Evolutionary conservation across 768 basidiomycete species (phyloP), one percentile per base, ranked within the genome.

Genomic region (Tephrocybe sp.): DNA sequence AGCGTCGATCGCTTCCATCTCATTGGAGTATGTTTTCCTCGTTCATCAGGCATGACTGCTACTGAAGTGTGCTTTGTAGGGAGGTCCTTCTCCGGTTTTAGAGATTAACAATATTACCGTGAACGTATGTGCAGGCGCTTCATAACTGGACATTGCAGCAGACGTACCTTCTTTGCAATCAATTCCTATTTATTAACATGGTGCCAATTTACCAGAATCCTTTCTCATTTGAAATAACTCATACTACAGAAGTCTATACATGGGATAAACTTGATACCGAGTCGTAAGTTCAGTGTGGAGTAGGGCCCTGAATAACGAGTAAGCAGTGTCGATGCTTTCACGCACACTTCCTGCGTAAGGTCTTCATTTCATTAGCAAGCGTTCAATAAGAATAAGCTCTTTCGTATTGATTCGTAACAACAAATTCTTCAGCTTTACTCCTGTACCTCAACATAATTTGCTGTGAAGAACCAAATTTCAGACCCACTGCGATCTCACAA

Each of bases 361-460:
- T n/a, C n/a, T n/a, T n/a, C n/a, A n/a, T n/a, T 23, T 46, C 14
- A 23, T 35, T 22, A 9, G 20, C 5, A 23, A 7, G 9, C 23
- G 2, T 23, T 45, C 20, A 3, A 12, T 9, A 23, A 12, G 35
- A 38, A 7, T 0, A 12, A 14, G 10, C 30, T 10, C 6, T n/a
- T n/a, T n/a, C n/a, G n/a, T n/a, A n/a, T n/a, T n/a, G n/a, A n/a
- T n/a, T n/a, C n/a, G n/a, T n/a, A n/a, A n/a, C n/a, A n/a, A n/a
- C n/a, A n/a, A n/a, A n/a, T n/a, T n/a, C n/a, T n/a, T n/a, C n/a
- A n/a, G 26, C 26, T 26, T 55, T 52, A 66, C 47, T 67, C 66
- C 39, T 66, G 64, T 17, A 68, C 58, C 40, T 70, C 65, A 22
- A 70, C 68, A 55, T 68, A 68, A 53, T 66, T 68, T 36, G 66